These are phyloP conservation scores for Spathaspora sp. DNA, from an alignment of 805 yeast genomes.

Conservation along the genomic window DNA sequence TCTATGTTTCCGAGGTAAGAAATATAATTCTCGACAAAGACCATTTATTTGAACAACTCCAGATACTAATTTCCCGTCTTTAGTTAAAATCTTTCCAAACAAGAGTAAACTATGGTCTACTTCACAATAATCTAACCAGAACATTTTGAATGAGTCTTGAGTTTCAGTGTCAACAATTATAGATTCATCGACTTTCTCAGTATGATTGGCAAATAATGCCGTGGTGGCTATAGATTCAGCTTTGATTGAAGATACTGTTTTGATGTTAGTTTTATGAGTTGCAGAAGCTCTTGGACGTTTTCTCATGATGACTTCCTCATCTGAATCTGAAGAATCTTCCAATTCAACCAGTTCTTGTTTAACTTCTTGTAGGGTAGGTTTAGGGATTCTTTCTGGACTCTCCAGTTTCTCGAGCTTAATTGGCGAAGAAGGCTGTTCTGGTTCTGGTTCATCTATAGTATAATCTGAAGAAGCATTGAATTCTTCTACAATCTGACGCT, in stretches of 20 bases:
- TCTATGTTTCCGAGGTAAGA: slow-evolving; percentile 62
- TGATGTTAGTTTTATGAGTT: slow-evolving; percentile 27
- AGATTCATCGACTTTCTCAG: slow-evolving; percentile 31
- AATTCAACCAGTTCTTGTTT: slow-evolving; percentile 6
- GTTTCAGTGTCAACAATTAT: slow-evolving; percentile 19
- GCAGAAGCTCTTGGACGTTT: slow-evolving; percentile 46
- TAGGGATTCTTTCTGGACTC: not conserved
- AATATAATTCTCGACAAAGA: slow-evolving; percentile 66
- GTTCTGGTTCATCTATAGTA: slow-evolving; percentile 19
- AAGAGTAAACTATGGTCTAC: slow-evolving; percentile 63
- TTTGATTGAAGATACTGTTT: slow-evolving; percentile 39
- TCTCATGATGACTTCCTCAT: slow-evolving; percentile 55
- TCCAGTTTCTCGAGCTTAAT: slow-evolving; percentile 15
- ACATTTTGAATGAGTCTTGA: slow-evolving; percentile 62
- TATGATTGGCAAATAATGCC: slow-evolving; percentile 18
- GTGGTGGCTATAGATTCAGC: slow-evolving; percentile 18
- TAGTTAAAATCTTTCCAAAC: slow-evolving; percentile 74
- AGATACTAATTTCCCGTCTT: slow-evolving; percentile 59
- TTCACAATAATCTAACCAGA: slow-evolving; percentile 88
- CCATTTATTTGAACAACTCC: slow-evolving; percentile 75
- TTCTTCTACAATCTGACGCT: slow-evolving; percentile 11
- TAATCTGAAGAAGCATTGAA: slow-evolving; percentile 25
- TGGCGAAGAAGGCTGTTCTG: slow-evolving; percentile 34
- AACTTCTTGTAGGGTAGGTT: not conserved
- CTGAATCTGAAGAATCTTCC: slow-evolving; percentile 36